Percentiles rank a stretch among this genome's conserved stretches.
Conservation (phyloP, 306 rosid genomes). For the Inga leiocalycina region DNA sequence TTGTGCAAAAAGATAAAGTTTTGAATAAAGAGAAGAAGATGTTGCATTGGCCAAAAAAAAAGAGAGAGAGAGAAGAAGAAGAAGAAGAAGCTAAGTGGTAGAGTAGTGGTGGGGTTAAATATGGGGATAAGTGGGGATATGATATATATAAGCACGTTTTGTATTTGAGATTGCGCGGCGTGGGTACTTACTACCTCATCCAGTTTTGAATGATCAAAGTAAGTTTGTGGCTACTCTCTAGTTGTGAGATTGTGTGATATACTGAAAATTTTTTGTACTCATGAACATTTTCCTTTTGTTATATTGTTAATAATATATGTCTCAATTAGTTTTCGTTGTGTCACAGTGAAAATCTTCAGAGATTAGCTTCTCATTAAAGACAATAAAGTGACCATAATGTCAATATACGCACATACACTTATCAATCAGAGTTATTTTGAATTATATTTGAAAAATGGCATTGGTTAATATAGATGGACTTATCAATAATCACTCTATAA, state of each 20-base stretch:
- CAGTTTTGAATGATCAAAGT: too few relatives aligned
- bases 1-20: neutral
- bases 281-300: constrained; percentile 12
- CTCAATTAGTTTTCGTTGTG: neutral
- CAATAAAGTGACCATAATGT: neutral
- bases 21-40: neutral
- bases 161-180: too few relatives aligned
- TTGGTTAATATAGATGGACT: too few relatives aligned
- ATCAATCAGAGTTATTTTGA: too few relatives aligned
- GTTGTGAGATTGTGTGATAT: constrained; percentile 20
- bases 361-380: neutral
- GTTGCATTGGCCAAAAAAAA: too few relatives aligned
- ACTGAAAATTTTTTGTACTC: neutral
- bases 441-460: too few relatives aligned
- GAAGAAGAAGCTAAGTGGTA: neutral
- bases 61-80: neutral
- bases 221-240: neutral
- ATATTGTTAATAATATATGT: constrained; percentile 2
- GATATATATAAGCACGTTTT: too few relatives aligned
- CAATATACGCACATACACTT: neutral
- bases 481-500: too few relatives aligned
- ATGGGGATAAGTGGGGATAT: too few relatives aligned
- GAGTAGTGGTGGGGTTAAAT: too few relatives aligned
- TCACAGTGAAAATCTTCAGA: neutral
- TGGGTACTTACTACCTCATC: too few relatives aligned